phyloP scores from a whole-genome alignment of 2,329 filamentous ascomycete species.

The Hypoxylon sp. region DNA sequence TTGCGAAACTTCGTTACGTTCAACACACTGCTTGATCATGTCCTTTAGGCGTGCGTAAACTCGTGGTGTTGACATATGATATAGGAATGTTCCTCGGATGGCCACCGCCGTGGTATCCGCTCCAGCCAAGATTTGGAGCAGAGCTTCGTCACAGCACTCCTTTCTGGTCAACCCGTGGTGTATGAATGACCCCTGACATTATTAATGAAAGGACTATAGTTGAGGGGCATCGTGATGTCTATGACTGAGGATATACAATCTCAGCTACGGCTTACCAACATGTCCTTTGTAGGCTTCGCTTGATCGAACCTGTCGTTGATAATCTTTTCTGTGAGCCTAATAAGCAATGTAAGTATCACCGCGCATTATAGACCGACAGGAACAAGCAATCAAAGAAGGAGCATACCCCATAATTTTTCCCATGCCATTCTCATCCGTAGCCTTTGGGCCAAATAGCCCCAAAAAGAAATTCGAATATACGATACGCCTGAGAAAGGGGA shows the following conservation, averaged over 20 bases:
- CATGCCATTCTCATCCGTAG: conserved; percentile 37
- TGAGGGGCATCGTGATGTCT: not conserved
- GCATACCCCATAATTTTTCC: conserved; percentile 36
- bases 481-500: conserved; percentile 36
- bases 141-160: conserved; percentile 42
- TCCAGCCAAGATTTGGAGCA: conserved; percentile 43
- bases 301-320: conserved; percentile 29
- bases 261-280: conserved; percentile 35
- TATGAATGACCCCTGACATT: conserved; percentile 43
- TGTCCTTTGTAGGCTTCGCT: conserved; percentile 25
- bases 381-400: no score
- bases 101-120: conserved; percentile 60
- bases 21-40: conserved; percentile 51
- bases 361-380: not conserved
- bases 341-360: not conserved
- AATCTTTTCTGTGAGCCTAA: conserved; percentile 29
- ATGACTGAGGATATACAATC: no score
- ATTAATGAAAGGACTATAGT: not conserved
- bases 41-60: conserved; percentile 52
- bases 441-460: conserved; percentile 39
- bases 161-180: conserved; percentile 41
- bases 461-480: conserved; percentile 35
- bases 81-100: conserved; percentile 57
- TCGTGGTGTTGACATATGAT: conserved; percentile 55
- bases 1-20: conserved; percentile 40